These are phyloP conservation scores for Solanum acaule DNA, from an alignment of 257 asterid genomes.

Conservation along the genomic window DNA sequence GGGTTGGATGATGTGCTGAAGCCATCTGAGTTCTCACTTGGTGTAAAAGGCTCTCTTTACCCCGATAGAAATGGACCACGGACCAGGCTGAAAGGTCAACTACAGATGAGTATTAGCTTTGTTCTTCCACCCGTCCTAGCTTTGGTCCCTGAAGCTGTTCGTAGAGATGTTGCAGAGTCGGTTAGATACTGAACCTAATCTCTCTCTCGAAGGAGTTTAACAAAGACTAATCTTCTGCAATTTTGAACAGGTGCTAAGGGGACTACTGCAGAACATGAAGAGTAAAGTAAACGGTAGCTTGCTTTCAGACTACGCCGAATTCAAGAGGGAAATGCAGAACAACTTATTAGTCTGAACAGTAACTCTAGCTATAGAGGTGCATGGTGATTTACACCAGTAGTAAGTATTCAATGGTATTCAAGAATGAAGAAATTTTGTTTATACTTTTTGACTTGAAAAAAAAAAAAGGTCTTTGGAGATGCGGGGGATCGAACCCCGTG, in stretches of 20 bases:
- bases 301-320: constrained; percentile 63
- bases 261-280: constrained; percentile 80
- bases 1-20: constrained; percentile 77
- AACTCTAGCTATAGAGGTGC: not conserved
- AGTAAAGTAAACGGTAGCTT: constrained; percentile 70
- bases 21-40: constrained; percentile 73
- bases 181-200: constrained; percentile 28
- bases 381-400: not conserved
- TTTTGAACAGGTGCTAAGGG: constrained; percentile 50
- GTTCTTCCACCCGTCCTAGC: constrained; percentile 70
- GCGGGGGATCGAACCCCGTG: constrained; percentile 94
- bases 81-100: constrained; percentile 62
- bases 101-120: constrained; percentile 76
- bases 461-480: constrained; percentile 22
- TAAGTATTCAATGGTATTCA: not conserved
- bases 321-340: constrained; percentile 62
- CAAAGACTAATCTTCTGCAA: not conserved
- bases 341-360: constrained; percentile 26
- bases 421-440: not conserved
- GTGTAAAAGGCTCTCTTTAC: constrained; percentile 70
- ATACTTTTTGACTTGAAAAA: too few species aligned
- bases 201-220: not conserved
- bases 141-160: constrained; percentile 72
- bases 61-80: constrained; percentile 59
- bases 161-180: constrained; percentile 75